These are phyloP conservation scores for Aechmea fasciata DNA, from an alignment of 176 grass and related monocot species.

Conservation along the genomic window DNA sequence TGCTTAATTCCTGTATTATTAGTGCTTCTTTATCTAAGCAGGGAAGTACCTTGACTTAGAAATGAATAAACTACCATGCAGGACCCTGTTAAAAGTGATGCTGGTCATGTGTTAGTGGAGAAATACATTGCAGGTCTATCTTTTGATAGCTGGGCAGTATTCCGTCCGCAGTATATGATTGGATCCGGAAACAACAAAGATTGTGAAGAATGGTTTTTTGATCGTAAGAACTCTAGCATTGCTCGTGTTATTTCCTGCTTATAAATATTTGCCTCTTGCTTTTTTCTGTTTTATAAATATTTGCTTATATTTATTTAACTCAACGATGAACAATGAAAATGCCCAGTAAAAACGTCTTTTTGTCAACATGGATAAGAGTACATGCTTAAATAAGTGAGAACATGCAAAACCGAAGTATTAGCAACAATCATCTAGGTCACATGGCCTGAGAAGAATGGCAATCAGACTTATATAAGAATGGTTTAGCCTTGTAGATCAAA, in stretches of 20 bases:
- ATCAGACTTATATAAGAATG: no score
- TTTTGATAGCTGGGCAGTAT: slow-evolving; percentile 61
- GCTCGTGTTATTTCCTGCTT: background rate
- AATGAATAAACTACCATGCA: slow-evolving; percentile 11
- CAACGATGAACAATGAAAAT: no score
- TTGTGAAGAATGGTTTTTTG: slow-evolving; percentile 99
- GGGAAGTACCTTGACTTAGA: background rate
- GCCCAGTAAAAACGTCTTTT: no score
- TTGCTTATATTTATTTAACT: background rate
- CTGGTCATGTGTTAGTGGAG: slow-evolving; percentile 67
- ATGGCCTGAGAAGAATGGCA: no score
- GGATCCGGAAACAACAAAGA: slow-evolving; percentile 99
- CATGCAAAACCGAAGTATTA: no score
- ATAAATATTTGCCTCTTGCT: background rate
- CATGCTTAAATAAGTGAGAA: no score
- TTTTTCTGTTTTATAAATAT: background rate
- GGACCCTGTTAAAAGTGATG: slow-evolving; percentile 84
- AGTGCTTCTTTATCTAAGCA: background rate
- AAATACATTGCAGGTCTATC: slow-evolving; percentile 61
- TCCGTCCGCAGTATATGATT: slow-evolving; percentile 93
- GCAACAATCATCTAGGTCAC: no score
- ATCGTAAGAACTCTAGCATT: slow-evolving; percentile 37
- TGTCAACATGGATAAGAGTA: no score
- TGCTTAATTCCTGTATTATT: background rate
- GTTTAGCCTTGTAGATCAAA: no score